Evolutionary conservation across 2,329 filamentous ascomycete species (phyloP), one percentile per base, ranked within the genome.

Genomic region (Colletotrichum falcatum): DNA sequence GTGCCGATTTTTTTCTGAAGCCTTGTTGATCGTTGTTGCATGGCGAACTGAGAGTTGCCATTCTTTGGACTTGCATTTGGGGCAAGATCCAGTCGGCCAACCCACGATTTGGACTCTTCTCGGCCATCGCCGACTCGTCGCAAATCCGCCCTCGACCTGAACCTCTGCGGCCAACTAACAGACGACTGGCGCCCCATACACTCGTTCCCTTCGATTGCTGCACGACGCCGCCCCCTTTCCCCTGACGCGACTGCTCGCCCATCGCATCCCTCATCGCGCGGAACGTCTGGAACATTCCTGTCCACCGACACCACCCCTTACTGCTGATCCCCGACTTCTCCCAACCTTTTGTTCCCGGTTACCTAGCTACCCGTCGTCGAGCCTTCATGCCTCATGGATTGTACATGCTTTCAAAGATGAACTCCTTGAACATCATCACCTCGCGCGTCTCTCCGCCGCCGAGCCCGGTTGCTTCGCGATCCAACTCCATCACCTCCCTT

Each of bases 391-490:
- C 78, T 83, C 82, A 89, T 90, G 89, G 89, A 87, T 86, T 82
- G 80, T 81, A 80, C 77, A 80, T 80, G 76, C 76, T 78, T 76
- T 81, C 82, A 86, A 93, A 88, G 84, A 98, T 98, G 95, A 98
- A 98, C 90, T 97, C 95, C 78, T 87, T 97, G 86, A 97, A 96
- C 85, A 94, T 97, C 81, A 90, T 98, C 81, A 96, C 94, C 78
- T 90, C 93, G 80, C 91, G 92, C 84, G 93, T 95, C 80, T 90
- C 89, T 76, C 88, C 89, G 74, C 81, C 88, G 65, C 82, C 88
- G 70, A 89, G 85, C 75, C 85, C 88, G 42, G 79, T 80, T 54
- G 85, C 88, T 65, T 86, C 89, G 69, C 86, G 89, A 79, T 87
- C 88, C 72, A 90, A 90, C 79, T 91, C 89, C 35, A 82, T 90